These are phyloP conservation scores for Phytophthora fragariae DNA, from an alignment of 352 stramenopile species.

Conservation along the genomic window DNA sequence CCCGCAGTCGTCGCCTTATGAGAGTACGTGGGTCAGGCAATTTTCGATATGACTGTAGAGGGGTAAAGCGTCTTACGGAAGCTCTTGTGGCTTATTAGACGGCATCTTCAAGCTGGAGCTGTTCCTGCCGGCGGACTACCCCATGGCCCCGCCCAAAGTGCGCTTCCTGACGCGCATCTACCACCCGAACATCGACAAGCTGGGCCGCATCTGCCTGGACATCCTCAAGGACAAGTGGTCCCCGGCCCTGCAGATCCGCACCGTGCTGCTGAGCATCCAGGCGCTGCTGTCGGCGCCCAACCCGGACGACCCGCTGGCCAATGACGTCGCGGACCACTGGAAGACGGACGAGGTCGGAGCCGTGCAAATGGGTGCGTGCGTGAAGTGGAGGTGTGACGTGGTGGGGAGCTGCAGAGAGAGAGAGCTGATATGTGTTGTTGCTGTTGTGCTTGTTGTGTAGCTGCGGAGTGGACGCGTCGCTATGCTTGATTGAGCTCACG, in stretches of 20 bases:
- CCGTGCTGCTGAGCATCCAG: conserved; percentile 98
- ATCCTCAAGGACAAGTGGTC: conserved; percentile 99
- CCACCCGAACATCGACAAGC: conserved; percentile 98
- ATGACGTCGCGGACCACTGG: conserved; percentile 98
- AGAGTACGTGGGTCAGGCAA: conserved; percentile 68
- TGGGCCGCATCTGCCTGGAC: conserved; percentile 98
- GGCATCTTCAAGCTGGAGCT: conserved; percentile 97
- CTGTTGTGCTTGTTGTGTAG: conserved; percentile 36
- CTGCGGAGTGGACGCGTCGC: conserved; percentile 74
- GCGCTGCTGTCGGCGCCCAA: conserved; percentile 96
- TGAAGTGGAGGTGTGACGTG: background rate
- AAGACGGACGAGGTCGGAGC: conserved; percentile 96
- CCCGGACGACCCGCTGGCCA: conserved; percentile 97
- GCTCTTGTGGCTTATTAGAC: conserved; percentile 44
- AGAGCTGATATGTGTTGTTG: conserved; percentile 14
- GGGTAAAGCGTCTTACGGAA: background rate
- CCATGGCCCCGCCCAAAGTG: conserved; percentile 97
- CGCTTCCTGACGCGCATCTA: conserved; percentile 99
- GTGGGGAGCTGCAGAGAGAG: background rate
- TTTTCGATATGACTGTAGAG: conserved; percentile 15
- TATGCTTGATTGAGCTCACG: conserved; percentile 63
- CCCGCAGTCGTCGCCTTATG: conserved; percentile 96
- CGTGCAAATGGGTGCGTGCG: conserved; percentile 79
- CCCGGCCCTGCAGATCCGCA: conserved; percentile 98
- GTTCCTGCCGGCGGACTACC: conserved; percentile 97